Percentiles rank a stretch among this genome's conserved stretches.
Conservation (phyloP, 352 stramenopile species). For the Pythium utonaiense region DNA sequence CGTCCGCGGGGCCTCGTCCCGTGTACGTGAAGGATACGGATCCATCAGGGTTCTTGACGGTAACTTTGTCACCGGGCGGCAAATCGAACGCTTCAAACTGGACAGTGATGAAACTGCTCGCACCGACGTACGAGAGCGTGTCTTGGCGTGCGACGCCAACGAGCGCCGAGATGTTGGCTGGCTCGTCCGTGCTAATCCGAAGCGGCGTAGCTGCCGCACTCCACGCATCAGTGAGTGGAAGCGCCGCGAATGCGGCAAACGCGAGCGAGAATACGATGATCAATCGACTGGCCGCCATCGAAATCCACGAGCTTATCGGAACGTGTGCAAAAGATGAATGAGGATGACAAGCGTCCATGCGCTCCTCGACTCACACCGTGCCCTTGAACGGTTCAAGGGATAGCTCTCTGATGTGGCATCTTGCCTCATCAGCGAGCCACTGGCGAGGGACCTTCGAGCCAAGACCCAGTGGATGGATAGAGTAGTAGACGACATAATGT, state of each 20-base stretch:
- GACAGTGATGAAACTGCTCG: slow-evolving; percentile 50
- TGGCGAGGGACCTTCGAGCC: no score
- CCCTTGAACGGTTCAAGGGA: no score
- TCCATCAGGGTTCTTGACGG: slow-evolving; percentile 34
- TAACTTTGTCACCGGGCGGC: slow-evolving; percentile 43
- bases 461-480: no score
- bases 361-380: no score
- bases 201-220: neutral
- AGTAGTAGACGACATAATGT: no score
- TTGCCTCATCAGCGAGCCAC: no score
- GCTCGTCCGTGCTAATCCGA: slow-evolving; percentile 13
- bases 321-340: no score
- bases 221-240: slow-evolving; percentile 4
- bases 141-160: slow-evolving; percentile 5
- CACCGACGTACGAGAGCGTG: slow-evolving; percentile 32
- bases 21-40: slow-evolving; percentile 18
- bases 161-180: slow-evolving; percentile 8
- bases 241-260: neutral
- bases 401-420: no score
- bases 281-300: no score
- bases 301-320: no score
- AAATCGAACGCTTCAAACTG: slow-evolving; percentile 57
- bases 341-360: no score
- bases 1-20: slow-evolving; percentile 13
- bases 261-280: neutral